Conservation (phyloP, 106 monocot species). For the Dendrobium chrysotoxum region DNA sequence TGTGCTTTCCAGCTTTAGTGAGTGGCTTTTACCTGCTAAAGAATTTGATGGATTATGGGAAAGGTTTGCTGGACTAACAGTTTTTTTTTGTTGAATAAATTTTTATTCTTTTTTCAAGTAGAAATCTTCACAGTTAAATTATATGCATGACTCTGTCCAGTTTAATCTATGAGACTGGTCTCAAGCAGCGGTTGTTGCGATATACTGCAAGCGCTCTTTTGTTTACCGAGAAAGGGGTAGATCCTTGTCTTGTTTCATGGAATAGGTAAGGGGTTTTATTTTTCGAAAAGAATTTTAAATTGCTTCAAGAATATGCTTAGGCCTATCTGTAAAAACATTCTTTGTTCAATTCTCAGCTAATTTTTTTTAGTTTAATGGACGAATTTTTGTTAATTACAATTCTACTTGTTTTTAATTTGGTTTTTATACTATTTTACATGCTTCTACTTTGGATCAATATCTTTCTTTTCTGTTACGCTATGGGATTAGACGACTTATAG, state of each 20-base stretch:
- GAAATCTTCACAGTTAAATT: neutral
- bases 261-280: constrained; percentile 51
- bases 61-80: constrained; percentile 42
- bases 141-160: constrained; percentile 24
- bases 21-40: constrained; percentile 82
- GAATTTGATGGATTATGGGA: constrained; percentile 99
- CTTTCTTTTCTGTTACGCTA: neutral
- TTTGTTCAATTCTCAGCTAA: neutral
- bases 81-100: neutral
- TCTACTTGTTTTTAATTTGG: neutral
- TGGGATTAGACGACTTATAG: neutral
- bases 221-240: constrained; percentile 86
- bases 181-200: constrained; percentile 79
- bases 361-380: neutral
- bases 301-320: neutral
- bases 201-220: constrained; percentile 98
- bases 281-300: neutral
- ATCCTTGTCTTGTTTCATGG: constrained; percentile 98
- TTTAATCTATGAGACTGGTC: constrained; percentile 94
- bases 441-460: neutral
- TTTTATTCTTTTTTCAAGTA: neutral
- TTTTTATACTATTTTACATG: neutral
- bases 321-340: neutral
- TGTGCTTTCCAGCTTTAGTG: constrained; percentile 86
- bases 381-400: neutral